These are phyloP conservation scores for Xylariaceae sp. DNA, from an alignment of 2,329 filamentous ascomycete species.

Conservation along the genomic window DNA sequence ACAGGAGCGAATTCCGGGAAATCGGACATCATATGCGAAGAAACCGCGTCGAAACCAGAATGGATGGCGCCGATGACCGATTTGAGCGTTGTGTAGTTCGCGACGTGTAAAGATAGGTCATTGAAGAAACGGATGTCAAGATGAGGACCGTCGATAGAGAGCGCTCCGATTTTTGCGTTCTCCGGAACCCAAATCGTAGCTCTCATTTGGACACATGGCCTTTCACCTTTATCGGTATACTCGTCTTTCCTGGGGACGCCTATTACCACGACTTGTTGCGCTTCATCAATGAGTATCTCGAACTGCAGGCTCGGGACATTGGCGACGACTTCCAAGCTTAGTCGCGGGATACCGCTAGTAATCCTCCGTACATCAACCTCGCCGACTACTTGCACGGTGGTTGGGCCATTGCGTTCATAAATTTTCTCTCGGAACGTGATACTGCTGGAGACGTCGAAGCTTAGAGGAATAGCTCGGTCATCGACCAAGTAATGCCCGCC, in stretches of 20 bases:
- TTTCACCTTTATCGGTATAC: conserved; percentile 21
- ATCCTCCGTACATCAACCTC: conserved; percentile 41
- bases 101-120: conserved; percentile 33
- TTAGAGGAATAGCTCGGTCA: conserved; percentile 30
- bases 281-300: conserved; percentile 31
- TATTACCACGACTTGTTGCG: conserved; percentile 37
- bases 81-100: conserved; percentile 33
- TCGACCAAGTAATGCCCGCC: conserved; percentile 27
- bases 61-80: conserved; percentile 39
- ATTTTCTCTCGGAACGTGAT: conserved; percentile 40
- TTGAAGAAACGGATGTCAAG: conserved; percentile 39
- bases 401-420: conserved; percentile 21
- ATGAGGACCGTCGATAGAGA: conserved; percentile 34
- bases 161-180: conserved; percentile 33
- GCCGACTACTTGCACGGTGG: conserved; percentile 40
- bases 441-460: conserved; percentile 34
- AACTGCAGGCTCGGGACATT: conserved; percentile 42
- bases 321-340: conserved; percentile 43
- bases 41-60: conserved; percentile 29
- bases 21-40: conserved; percentile 20
- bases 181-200: conserved; percentile 45
- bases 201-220: conserved; percentile 46
- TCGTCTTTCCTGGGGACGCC: conserved; percentile 35
- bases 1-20: conserved; percentile 26
- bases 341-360: conserved; percentile 30